Base-by-base conservation (phyloP, 345 rosid genomes). In the Arabidopsis suecica region DNA sequence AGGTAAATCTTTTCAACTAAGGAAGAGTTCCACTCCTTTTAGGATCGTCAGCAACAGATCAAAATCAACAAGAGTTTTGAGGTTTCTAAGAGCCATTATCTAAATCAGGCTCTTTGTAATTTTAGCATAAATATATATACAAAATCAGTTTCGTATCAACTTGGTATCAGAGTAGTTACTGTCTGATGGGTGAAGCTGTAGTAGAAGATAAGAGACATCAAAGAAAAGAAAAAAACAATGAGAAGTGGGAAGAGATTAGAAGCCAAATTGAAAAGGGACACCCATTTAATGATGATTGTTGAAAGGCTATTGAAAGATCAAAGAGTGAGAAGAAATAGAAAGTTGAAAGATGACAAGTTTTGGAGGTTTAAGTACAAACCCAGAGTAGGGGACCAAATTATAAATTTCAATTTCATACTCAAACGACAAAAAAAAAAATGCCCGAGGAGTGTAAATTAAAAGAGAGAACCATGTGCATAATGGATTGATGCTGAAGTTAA, bases 311-410 rank as follows among this genome's bases (percentile, higher is more conserved):
- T 47, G 51, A 48, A 48, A 4, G 58, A 53, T 11, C 16, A 54
- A 54, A 1, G 16, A 11, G 5, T 54, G 36, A 25, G 16, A 54
- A 54, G 34, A 54, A 53, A 23, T 7, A 10, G 7, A 50, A 23
- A 23, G 33, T 53, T 53, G 16, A 53, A 54, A 54, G 57, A 28
- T 12, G 59, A 28, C 36, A 54, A 54, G 59, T 54, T 18, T 54
- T 9, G 25, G 11, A 48, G 53, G 25, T 7, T 7, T 18, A 7
- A 7, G 53, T 48, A 48, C 53, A 54, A 25, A 28, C 34, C 18
- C 8, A 25, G 5, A 5, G 59, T 25, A 28, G 59, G 7, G 59
- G 36, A 54, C 59, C 59, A 25, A 44, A 25, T 12, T 54, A 28
- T 2, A 28, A 5, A 54, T 5, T 11, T 12, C 36, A 12, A 5